Conservation (phyloP, 352 stramenopile genomes). For the Paralagenidium karlingii region DNA sequence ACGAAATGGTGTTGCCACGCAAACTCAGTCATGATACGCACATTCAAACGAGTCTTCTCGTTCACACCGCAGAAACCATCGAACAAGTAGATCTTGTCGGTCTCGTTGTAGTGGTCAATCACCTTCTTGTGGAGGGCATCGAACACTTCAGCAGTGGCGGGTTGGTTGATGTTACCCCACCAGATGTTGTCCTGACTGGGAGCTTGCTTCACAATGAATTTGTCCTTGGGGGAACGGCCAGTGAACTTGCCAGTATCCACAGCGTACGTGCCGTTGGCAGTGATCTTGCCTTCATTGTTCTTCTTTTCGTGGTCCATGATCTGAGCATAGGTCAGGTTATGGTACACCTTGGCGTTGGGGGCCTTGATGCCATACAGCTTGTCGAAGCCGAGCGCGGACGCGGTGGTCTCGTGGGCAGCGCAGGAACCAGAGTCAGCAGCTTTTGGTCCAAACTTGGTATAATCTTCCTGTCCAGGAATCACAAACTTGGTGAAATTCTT, state of each 20-base stretch:
- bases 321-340: constrained; percentile 94
- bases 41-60: constrained; percentile 38
- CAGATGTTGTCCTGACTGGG: constrained; percentile 91
- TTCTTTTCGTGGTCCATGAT: constrained; percentile 90
- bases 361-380: no score
- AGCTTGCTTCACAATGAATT: constrained; percentile 94
- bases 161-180: constrained; percentile 95
- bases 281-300: constrained; percentile 87
- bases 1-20: constrained; percentile 57
- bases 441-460: constrained; percentile 91
- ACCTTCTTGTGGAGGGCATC: constrained; percentile 93
- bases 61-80: constrained; percentile 49
- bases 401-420: no score
- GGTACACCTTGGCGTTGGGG: constrained; percentile 84
- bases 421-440: no score
- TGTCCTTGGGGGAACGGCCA: constrained; percentile 96
- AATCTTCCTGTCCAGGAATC: constrained; percentile 89
- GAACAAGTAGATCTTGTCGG: constrained; percentile 73
- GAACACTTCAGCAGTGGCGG: constrained; percentile 89
- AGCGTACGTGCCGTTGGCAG: constrained; percentile 90
- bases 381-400: no score
- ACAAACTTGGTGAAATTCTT: constrained; percentile 97
- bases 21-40: constrained; percentile 42
- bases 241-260: constrained; percentile 99
- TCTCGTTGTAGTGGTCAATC: constrained; percentile 85